Conservation (phyloP, 495 filamentous ascomycete genomes). For the Daldinia decipiens region DNA sequence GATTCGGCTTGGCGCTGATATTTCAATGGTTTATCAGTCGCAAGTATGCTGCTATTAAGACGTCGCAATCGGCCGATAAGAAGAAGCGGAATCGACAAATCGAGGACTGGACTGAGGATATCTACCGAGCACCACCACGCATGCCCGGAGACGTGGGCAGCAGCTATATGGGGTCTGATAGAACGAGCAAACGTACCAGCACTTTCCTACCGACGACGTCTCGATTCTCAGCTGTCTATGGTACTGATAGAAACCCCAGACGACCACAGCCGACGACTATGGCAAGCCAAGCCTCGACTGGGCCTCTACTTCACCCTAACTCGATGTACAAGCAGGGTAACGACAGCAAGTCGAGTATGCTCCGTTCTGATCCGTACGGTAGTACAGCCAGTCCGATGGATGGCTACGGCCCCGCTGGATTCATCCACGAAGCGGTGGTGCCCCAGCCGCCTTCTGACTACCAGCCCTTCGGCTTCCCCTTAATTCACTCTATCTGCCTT, state of each 20-base stretch:
- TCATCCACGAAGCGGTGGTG: constrained; percentile 94
- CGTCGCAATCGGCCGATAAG: constrained; percentile 73
- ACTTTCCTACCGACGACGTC: constrained; percentile 84
- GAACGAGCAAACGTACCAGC: constrained; percentile 82
- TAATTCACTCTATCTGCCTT: constrained; percentile 92
- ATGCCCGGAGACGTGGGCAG: constrained; percentile 73
- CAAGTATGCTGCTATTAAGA: constrained; percentile 80
- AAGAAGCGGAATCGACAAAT: constrained; percentile 91
- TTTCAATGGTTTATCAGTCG: constrained; percentile 96
- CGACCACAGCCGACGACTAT: constrained; percentile 84
- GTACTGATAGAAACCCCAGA: constrained; percentile 64
- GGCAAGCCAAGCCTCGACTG: constrained; percentile 91
- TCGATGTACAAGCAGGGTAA: constrained; percentile 79
- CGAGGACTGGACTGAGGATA: constrained; percentile 98
- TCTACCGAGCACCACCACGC: constrained; percentile 88
- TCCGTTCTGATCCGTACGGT: constrained; percentile 59
- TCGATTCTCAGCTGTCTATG: constrained; percentile 94
- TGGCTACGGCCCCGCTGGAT: constrained; percentile 84
- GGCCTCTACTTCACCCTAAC: constrained; percentile 74
- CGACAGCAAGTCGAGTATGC: constrained; percentile 69
- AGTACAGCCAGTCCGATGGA: constrained; percentile 71
- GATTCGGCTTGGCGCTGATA: constrained; percentile 87
- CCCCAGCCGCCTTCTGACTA: constrained; percentile 98
- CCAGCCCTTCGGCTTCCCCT: constrained; percentile 93
- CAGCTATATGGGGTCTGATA: constrained; percentile 68